Conservation (phyloP, 192 early-diverging fungal species). For the Coemansia sp. region DNA sequence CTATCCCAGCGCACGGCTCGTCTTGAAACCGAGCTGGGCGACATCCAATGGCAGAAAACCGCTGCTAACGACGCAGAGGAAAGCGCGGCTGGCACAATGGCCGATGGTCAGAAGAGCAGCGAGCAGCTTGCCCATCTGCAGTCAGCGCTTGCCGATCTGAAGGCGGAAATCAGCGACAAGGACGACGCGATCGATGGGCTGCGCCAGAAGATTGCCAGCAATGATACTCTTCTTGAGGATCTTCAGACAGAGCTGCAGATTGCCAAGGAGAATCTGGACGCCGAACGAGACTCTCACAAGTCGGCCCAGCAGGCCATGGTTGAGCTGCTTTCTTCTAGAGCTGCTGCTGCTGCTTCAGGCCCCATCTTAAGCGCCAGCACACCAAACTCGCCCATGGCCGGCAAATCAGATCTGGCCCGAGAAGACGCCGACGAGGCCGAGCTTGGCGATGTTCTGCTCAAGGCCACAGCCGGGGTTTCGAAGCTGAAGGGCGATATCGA, state of each 20-base stretch:
- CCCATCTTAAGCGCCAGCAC: not conserved
- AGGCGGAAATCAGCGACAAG: conserved; percentile 10
- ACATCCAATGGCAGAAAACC: conserved; percentile 11
- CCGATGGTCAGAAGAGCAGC: not conserved
- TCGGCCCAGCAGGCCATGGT: conserved; percentile 7
- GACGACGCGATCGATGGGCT: conserved; percentile 23
- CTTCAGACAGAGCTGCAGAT: conserved; percentile 15
- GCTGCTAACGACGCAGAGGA: not conserved
- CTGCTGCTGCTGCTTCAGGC: not conserved
- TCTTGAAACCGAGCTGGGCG: conserved; percentile 36
- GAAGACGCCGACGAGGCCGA: not conserved
- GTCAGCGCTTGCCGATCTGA: conserved; percentile 10
- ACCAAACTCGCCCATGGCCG: conserved; percentile 16
- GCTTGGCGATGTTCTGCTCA: not conserved
- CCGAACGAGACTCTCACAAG: conserved; percentile 10
- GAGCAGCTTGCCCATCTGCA: conserved; percentile 14
- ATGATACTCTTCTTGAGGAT: conserved; percentile 22
- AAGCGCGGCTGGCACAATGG: too few relatives aligned
- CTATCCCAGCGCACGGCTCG: conserved; percentile 34
- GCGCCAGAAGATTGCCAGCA: conserved; percentile 18
- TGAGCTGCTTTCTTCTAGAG: not conserved
- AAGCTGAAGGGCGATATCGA: conserved; percentile 18
- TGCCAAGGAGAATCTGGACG: not conserved
- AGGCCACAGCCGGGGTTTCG: conserved; percentile 5
- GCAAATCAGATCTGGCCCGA: not conserved